These are phyloP conservation scores for Ceratocystis huliohia DNA, from an alignment of 2,329 filamentous ascomycete species.

Conservation along the genomic window DNA sequence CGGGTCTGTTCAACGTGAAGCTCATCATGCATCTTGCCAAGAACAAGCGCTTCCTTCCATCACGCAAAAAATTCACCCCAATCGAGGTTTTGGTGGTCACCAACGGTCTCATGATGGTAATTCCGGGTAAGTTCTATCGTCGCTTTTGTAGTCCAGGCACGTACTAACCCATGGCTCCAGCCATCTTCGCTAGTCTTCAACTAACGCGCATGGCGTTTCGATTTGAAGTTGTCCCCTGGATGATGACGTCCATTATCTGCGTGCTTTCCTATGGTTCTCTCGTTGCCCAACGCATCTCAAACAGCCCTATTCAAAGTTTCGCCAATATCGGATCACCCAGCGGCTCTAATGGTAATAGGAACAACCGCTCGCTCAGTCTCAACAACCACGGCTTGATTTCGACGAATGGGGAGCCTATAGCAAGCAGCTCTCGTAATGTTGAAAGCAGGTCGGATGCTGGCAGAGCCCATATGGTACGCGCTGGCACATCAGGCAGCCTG, in stretches of 20 bases:
- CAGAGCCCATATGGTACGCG: no score
- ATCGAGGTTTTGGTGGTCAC: slow-evolving; percentile 45
- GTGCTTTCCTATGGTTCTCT: slow-evolving; percentile 42
- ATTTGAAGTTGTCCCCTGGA: slow-evolving; percentile 40
- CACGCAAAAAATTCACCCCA: slow-evolving; percentile 32
- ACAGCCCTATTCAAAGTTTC: neutral
- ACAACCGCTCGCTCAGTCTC: neutral
- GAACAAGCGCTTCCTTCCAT: slow-evolving; percentile 37
- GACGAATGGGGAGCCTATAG: neutral
- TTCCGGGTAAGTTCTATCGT: slow-evolving; percentile 35
- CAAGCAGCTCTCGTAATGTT: neutral
- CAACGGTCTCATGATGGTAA: slow-evolving; percentile 43
- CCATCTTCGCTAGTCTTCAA: slow-evolving; percentile 39
- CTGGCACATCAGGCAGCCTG: neutral
- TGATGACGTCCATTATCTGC: slow-evolving; percentile 37
- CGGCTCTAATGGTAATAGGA: neutral
- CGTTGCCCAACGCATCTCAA: slow-evolving; percentile 33
- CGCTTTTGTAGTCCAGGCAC: neutral
- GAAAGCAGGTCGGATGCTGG: no score
- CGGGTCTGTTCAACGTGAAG: slow-evolving; percentile 42
- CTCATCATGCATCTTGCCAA: slow-evolving; percentile 37
- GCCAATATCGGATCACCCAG: neutral
- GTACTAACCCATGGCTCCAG: slow-evolving; percentile 26
- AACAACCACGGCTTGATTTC: neutral
- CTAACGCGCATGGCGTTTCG: slow-evolving; percentile 26